phyloP scores from a whole-genome alignment of 768 basidiomycete genomes.

The Hebeloma cylindrosporum region DNA sequence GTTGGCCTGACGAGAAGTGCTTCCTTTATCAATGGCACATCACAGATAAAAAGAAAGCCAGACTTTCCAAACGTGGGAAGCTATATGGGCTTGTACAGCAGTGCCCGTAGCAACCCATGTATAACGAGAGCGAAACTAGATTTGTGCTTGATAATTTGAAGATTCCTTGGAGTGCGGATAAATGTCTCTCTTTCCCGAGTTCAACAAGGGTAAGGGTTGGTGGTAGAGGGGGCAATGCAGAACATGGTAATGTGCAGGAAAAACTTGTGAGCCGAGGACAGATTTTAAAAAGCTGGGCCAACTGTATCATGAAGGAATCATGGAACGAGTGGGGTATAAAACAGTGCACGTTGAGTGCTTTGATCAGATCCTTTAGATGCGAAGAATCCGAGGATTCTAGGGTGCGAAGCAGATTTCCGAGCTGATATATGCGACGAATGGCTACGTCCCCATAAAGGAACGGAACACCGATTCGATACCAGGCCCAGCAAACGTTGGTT shows the following conservation, averaged over 20 bases:
- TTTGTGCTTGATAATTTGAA: not conserved
- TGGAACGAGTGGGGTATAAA: conserved; percentile 1
- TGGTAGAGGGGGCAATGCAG: not conserved
- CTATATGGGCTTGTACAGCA: not conserved
- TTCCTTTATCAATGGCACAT: no score
- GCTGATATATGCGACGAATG: conserved; percentile 24
- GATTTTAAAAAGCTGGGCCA: not conserved
- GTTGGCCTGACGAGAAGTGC: conserved; percentile 20
- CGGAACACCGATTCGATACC: not conserved
- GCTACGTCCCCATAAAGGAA: conserved; percentile 13
- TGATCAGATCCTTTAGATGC: not conserved
- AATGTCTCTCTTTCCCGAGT: not conserved
- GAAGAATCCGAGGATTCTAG: conserved; percentile 8
- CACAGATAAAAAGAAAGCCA: no score
- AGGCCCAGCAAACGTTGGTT: not conserved
- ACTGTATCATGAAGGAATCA: not conserved
- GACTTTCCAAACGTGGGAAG: not conserved
- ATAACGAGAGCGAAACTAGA: conserved; percentile 6
- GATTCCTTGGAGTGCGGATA: not conserved
- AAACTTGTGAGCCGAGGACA: conserved; percentile 5
- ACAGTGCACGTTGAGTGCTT: conserved; percentile 3
- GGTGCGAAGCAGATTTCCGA: conserved; percentile 19
- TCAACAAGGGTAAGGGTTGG: not conserved
- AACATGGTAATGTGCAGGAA: not conserved
- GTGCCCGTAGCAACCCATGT: not conserved